These are phyloP conservation scores for Globisporangium cederbergense DNA, from an alignment of 352 stramenopile genomes.

Conservation along the genomic window DNA sequence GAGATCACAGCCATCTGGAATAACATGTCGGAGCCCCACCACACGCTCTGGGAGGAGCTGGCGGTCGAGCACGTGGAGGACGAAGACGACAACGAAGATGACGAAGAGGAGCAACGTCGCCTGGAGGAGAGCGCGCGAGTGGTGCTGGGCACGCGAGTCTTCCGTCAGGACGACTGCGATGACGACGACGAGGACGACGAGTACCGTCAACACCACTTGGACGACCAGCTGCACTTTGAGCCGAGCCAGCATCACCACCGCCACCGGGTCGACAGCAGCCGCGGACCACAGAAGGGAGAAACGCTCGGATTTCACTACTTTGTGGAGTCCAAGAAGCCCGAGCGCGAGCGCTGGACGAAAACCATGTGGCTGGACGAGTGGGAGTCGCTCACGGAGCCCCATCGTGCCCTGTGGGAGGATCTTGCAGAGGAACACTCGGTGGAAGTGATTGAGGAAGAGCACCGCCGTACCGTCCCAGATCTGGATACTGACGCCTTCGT, in stretches of 20 bases:
- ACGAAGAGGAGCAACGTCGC: conserved; percentile 17
- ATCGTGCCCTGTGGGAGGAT: conserved; percentile 31
- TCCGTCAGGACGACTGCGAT: conserved; percentile 10
- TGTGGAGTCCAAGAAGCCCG: conserved; percentile 23
- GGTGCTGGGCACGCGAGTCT: conserved; percentile 16
- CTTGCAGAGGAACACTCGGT: conserved; percentile 18
- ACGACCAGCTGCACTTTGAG: conserved; percentile 9
- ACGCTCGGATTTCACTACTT: conserved; percentile 25
- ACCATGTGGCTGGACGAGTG: conserved; percentile 28
- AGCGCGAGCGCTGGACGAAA: conserved; percentile 24
- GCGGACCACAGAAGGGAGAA: not conserved
- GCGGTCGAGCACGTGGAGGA: conserved; percentile 19
- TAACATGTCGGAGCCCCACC: conserved; percentile 31
- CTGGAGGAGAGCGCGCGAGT: conserved; percentile 27
- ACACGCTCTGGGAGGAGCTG: conserved; percentile 36
- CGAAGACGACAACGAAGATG: not conserved
- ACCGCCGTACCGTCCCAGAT: conserved; percentile 10
- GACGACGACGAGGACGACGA: not conserved
- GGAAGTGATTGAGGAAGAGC: conserved; percentile 15
- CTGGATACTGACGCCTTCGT: conserved; percentile 22
- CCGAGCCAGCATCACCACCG: conserved; percentile 7
- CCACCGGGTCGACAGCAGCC: conserved; percentile 2
- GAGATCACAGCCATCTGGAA: conserved; percentile 33
- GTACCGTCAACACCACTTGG: not conserved
- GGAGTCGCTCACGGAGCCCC: conserved; percentile 18